Evolutionary conservation across 2,329 filamentous ascomycete species (phyloP), one percentile per base, ranked within the genome.

Genomic region (Penicillium sp.): DNA sequence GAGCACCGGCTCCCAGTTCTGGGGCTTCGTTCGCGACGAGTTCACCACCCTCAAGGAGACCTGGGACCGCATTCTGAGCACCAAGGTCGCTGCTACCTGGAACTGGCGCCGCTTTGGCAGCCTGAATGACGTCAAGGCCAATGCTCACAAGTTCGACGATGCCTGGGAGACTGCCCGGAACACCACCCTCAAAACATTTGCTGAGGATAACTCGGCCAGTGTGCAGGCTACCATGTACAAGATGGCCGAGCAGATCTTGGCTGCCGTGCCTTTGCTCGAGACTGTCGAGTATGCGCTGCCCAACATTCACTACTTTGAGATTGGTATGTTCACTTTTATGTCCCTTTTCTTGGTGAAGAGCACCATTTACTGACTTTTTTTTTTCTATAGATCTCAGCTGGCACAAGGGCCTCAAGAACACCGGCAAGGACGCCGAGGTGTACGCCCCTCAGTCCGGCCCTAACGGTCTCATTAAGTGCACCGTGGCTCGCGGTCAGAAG

Each of bases 161-260:
- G 91, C 93, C 20, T 97, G 89, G 84, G 82, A 88, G 65, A 83
- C 84, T 55, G 92, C 92, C n/a, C 84, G 92, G 62, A 81, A 83
- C 55, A 95, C 96, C 75, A 97, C 93, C n/a, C 83, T 97, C 76
- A 90, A 90, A 80, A 90, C 88, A 0, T 99, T 99, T 72, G 94
- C 95, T 43, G 86, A 89, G 72, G 93, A 99, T 72, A 84, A 92
- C 73, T 96, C 91, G 71, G 91, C 95, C 49, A 96, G 91, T 70
- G 95, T 99, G 25, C 95, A 99, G 81, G 89, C 88, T 70, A 98
- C 94, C 62, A 98, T 99, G 95, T 99, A 97, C 83, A 96, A 97
- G 83, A 99, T 99, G 94, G 88, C 86, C 69, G 90, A 94, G 76
- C 82, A 89, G 76, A 96, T 99, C 67, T 82, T 99, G 55, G 89